A percentile compares a stretch with the other conserved stretches of the same genome.
phyloP scores from a whole-genome alignment of 2,329 filamentous ascomycete species.

The Aschersonia sp. region DNA sequence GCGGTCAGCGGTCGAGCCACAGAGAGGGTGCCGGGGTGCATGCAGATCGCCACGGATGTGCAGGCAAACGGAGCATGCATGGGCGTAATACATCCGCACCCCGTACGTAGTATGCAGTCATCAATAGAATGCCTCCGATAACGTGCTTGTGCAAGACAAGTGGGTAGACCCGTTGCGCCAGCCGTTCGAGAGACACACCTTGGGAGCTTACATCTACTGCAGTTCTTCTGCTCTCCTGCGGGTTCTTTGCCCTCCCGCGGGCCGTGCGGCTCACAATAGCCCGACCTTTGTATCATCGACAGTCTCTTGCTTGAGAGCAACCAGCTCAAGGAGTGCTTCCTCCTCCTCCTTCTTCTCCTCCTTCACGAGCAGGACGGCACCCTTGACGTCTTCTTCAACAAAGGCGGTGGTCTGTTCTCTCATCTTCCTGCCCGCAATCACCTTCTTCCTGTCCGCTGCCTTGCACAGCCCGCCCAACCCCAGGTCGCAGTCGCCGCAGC shows the following conservation, averaged over 20 bases:
- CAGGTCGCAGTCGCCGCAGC: constrained; percentile 76
- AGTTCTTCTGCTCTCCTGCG: not conserved
- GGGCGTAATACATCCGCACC: too few relatives aligned
- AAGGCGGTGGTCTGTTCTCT: constrained; percentile 13
- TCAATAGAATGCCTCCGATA: not conserved
- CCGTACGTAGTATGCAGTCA: not conserved
- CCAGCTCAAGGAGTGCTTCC: not conserved
- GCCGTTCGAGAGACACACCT: too few relatives aligned
- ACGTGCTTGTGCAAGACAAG: not conserved
- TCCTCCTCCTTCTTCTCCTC: not conserved
- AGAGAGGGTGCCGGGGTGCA: not conserved
- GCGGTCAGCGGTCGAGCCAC: not conserved
- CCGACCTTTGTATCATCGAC: not conserved
- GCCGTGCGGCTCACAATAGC: not conserved
- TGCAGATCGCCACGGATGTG: not conserved
- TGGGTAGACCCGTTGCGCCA: too few relatives aligned
- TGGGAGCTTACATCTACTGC: too few relatives aligned
- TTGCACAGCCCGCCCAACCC: constrained; percentile 63
- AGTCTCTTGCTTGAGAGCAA: not conserved
- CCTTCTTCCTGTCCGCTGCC: constrained; percentile 51
- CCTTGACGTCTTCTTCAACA: constrained; percentile 10
- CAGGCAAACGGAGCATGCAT: too few relatives aligned
- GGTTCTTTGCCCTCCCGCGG: not conserved
- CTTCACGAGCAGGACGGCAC: constrained; percentile 9
- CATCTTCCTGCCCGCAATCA: constrained; percentile 37